Percentiles rank a stretch among this genome's conserved stretches.
Evolutionary conservation across 768 basidiomycete genomes (phyloP).

Genomic region (Pleurotus platypus): DNA sequence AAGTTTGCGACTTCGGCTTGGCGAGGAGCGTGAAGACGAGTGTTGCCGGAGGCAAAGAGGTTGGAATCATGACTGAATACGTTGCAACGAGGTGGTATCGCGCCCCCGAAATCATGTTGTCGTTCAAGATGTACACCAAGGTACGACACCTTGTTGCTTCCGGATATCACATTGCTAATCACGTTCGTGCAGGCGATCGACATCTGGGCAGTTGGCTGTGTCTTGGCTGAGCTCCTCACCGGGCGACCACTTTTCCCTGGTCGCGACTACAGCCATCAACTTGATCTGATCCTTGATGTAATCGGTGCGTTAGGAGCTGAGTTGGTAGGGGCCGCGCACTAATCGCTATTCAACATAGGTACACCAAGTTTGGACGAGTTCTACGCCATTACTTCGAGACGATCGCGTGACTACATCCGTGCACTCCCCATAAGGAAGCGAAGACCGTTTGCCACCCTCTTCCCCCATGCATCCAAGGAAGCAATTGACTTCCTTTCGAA

Average conservation of each 20-base stretch:
- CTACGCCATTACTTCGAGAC: constrained; percentile 80
- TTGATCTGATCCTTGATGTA: constrained; percentile 84
- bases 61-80: constrained; percentile 75
- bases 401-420: constrained; percentile 86
- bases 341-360: constrained; percentile 29
- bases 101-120: constrained; percentile 93
- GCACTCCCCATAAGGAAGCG: constrained; percentile 81
- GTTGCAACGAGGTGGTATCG: constrained; percentile 94
- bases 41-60: constrained; percentile 53
- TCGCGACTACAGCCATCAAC: constrained; percentile 83
- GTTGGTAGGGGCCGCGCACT: constrained; percentile 11
- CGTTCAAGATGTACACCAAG: constrained; percentile 87
- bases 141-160: constrained; percentile 25
- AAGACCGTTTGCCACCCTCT: constrained; percentile 64
- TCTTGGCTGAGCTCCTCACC: constrained; percentile 78
- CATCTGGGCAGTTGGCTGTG: constrained; percentile 73
- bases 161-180: constrained; percentile 10
- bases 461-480: constrained; percentile 71
- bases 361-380: constrained; percentile 90
- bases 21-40: constrained; percentile 64
- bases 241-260: constrained; percentile 87
- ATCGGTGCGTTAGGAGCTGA: constrained; percentile 46
- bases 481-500: constrained; percentile 71
- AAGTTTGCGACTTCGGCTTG: constrained; percentile 87
- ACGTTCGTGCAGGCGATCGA: constrained; percentile 50